Base-by-base conservation (phyloP, 495 filamentous ascomycete genomes). In the Trichoderma virens region DNA sequence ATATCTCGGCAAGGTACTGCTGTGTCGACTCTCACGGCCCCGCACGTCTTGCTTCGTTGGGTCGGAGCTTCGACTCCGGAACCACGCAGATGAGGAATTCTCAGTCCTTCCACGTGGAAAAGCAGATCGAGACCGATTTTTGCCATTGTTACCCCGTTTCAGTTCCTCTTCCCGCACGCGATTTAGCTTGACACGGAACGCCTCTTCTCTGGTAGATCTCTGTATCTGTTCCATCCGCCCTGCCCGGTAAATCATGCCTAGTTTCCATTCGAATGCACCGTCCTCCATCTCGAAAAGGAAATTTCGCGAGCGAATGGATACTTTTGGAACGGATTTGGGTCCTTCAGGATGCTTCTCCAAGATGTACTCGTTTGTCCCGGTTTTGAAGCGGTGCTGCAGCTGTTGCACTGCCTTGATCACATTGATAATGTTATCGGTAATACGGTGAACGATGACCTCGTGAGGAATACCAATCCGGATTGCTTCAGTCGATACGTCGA, bases 231-330 rank as follows among this genome's bases (percentile, higher is more conserved):
- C 94, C 60, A 91, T 78, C 27, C 96, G 77, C 2, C 95, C 94
- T 25, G 88, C 83, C 6, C 93, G 86, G 69, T 98, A 98, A 59
- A 98, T 99, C 67, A 88, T 83, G 0, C 91, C 90, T 25, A 99
- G 81, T 70, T 97, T 97, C 89, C 93, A 97, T 71, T 99, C 94
- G 70, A 99, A 99, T 1, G 90, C 88, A 61, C 94, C 92, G 73
- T 99, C 94, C 74, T 99, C 94, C 59, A 99, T 78, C 65, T 97
- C 91, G 64, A 98, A 91, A 27, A 97, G 76, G 11, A 98, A 73
- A 0, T 87, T 89, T 71, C 89, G 92, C 60, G 87, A 89, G 56
- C 91, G 85, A 2, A 99, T 59, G 0, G 91, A 91, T 14, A 98
- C 75, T 69, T 87, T 91, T 7, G 94, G 95, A 5, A 98, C 84